These are phyloP conservation scores for Castanea mollissima DNA, from an alignment of 306 rosid genomes.

Conservation along the genomic window DNA sequence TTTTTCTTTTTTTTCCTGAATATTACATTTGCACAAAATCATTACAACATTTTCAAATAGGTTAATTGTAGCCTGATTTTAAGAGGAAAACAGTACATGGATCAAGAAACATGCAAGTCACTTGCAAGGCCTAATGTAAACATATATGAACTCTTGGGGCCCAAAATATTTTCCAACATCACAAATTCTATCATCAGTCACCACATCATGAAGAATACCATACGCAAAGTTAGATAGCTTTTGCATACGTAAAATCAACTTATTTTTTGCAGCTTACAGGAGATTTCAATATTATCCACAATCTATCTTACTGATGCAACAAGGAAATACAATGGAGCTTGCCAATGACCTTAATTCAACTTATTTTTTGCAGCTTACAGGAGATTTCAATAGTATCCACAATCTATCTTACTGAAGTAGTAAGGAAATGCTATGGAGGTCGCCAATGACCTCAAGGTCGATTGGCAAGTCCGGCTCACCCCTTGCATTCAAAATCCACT, in stretches of 20 bases:
- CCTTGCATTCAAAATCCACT: too few relatives aligned
- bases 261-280: not conserved
- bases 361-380: too few relatives aligned
- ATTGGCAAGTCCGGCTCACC: too few relatives aligned
- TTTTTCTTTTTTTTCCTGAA: too few relatives aligned
- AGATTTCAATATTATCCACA: conserved; percentile 1
- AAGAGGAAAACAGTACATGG: not conserved
- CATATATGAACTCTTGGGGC: not conserved
- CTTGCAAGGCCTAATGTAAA: not conserved
- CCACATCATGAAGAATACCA: not conserved
- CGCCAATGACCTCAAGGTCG: too few relatives aligned
- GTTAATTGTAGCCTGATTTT: not conserved
- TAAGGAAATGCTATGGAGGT: too few relatives aligned
- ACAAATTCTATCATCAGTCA: not conserved
- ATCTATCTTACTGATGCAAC: conserved; percentile 13
- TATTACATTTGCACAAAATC: too few relatives aligned
- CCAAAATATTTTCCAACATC: not conserved
- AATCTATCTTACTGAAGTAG: too few relatives aligned
- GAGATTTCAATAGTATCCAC: too few relatives aligned
- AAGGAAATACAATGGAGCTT: not conserved
- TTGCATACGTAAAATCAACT: not conserved
- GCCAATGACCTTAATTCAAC: too few relatives aligned
- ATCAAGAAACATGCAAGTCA: not conserved
- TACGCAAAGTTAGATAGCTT: not conserved
- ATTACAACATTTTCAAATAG: not conserved